These are phyloP conservation scores for Fusarium verticillioides DNA, from an alignment of 2,329 filamentous ascomycete species.

Conservation along the genomic window DNA sequence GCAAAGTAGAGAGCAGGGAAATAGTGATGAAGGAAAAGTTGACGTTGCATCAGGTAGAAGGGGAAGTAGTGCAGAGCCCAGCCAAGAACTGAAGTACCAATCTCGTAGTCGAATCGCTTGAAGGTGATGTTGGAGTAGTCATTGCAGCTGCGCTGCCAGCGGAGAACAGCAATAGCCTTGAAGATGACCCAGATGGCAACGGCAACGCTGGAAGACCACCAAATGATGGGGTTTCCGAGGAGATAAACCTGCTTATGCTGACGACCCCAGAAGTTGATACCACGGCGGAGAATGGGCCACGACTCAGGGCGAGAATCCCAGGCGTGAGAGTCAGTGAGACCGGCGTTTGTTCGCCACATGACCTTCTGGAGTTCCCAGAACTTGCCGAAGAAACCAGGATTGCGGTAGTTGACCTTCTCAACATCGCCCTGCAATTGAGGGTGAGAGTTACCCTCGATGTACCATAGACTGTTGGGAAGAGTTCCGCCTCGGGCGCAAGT, in stretches of 20 bases:
- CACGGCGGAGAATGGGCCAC: conserved; percentile 91
- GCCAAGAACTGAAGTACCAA: conserved; percentile 87
- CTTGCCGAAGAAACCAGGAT: conserved; percentile 96
- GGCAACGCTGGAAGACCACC: conserved; percentile 87
- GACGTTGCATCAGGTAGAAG: conserved; percentile 97
- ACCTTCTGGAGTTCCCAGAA: conserved; percentile 98
- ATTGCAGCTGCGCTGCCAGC: conserved; percentile 93
- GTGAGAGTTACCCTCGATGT: conserved; percentile 91
- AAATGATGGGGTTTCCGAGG: conserved; percentile 92
- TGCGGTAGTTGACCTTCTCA: conserved; percentile 95
- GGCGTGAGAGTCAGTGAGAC: conserved; percentile 93
- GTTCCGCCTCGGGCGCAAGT: conserved; percentile 93
- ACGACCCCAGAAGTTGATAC: conserved; percentile 99
- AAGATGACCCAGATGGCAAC: conserved; percentile 82
- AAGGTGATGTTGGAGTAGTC: conserved; percentile 87
- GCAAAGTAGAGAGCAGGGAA: conserved; percentile 97
- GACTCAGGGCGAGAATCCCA: conserved; percentile 96
- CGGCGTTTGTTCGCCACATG: conserved; percentile 99
- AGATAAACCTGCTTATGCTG: conserved; percentile 96
- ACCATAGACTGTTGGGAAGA: conserved; percentile 97
- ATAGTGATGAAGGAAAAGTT: conserved; percentile 98
- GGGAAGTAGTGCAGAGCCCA: conserved; percentile 99
- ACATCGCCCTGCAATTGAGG: conserved; percentile 77
- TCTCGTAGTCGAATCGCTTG: conserved; percentile 98
- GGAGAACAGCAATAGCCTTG: conserved; percentile 86